Evolutionary conservation across 306 rosid species (phyloP), one percentile per base, ranked within the genome.

Genomic region (Sphenostylis stenocarpa): DNA sequence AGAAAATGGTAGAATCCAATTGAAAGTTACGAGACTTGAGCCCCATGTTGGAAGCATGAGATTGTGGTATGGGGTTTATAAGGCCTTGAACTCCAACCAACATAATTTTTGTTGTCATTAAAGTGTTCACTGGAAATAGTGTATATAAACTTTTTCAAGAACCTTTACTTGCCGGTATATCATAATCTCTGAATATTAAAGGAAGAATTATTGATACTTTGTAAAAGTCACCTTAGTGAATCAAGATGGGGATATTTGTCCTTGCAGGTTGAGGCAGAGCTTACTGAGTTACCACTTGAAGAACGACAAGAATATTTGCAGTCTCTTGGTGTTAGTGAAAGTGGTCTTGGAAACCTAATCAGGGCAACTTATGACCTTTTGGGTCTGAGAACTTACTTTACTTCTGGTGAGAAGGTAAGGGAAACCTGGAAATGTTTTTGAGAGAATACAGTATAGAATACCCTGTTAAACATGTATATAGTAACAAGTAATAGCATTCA

Each of bases 331-430:
- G 99, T 88, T 44, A 61, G 85, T 88, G 99, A 86, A 87, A 87
- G 97, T 88, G 97, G 99, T 81, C 96, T 92, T 55, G 99, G 99
- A 60, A 90, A 92, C 80, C 96, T 95, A 70, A 95, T 95, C 74
- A 88, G 97, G 81, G 90, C 85, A 83, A 92, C 98, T 51, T 95
- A 95, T 82, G 83, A 76, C 62, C 89, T 89, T 67, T 77, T 95
- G 86, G 97, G 98, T 75, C 87, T 95, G 28, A 86, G 93, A 19
- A 95, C 98, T 45, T 95, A 92, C 85, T 95, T 95, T 81, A 95
- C 99, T 39, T 90, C 99, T 11, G 96, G 99, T 58, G 99, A 95
- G 84, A 95, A 95, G 99, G 99, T 95, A 76, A 33, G 81, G 60
- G 77, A 85, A 73, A 70, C 20, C 45, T 53, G 43, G 70, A 65